Base-by-base conservation (phyloP, 805 yeast species). In the Metschnikowia henanensis region DNA sequence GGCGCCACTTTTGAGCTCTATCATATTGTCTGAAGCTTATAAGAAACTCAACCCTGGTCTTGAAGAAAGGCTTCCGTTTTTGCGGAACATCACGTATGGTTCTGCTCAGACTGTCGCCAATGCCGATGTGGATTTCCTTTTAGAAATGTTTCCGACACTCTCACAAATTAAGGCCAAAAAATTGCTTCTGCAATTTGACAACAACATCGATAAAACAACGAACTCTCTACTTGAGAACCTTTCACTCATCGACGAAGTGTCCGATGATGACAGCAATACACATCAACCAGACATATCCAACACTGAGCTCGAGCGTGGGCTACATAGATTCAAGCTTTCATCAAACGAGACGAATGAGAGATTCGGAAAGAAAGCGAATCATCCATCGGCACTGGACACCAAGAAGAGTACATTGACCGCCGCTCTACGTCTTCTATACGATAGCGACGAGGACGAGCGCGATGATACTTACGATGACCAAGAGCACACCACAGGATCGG, bases 371-470 rank as follows among this genome's bases (percentile, higher is more conserved):
- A 39, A 33, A 36, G 41, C 25, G 8, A 22, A 26, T 18, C 35
- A 46, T 9, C 35, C 49, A 15, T 46, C 22, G 37, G 47, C n/a
- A 35, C 46, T 19, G 41, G 79, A 76, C 23, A 55, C 79, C n/a
- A 77, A 75, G 54, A 77, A 82, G 55, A 76, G 70, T 50, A 81
- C 87, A 0, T 60, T 85, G 33, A 65, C 75, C 0, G 75, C 80
- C 18, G 90, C 91, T 1, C 62, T 86, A 49, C 66, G 80, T 33
- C 60, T 85, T 49, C 65, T 87, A 48, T 84, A 85, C 52, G 84
- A 84, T 34, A 74, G 80, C 6, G 92, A 87, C 55, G 96, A 88
- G 51, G 95, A 87, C 60, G 96, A 88, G 54, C 81, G 84, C 3
- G 96, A 88, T 58, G 95, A 87, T 52, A 83, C 91, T 0, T 67